These are phyloP conservation scores for Cardiospermum halicacabum DNA, from an alignment of 345 rosid genomes.

Conservation along the genomic window DNA sequence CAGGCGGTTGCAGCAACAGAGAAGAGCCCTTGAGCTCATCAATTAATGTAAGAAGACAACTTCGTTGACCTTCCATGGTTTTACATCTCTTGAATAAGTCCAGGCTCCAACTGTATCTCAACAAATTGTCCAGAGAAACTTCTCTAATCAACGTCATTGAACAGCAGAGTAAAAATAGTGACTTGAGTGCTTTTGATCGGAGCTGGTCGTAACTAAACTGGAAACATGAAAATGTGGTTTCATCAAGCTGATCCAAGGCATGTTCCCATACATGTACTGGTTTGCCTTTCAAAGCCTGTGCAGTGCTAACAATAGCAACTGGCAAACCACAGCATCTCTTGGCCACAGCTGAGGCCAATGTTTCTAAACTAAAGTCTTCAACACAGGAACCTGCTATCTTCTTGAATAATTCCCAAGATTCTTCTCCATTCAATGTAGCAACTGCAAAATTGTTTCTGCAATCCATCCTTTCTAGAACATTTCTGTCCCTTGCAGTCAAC, in stretches of 20 bases:
- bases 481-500: constrained; percentile 19
- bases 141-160: neutral
- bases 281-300: neutral
- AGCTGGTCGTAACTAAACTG: constrained; percentile 23
- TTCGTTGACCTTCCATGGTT: no score
- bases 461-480: constrained; percentile 18
- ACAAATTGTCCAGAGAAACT: no score
- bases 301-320: neutral
- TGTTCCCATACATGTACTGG: neutral
- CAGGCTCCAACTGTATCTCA: no score
- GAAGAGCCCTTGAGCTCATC: no score
- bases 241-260: neutral
- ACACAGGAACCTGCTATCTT: constrained; percentile 12
- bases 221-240: neutral
- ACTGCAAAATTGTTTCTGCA: constrained; percentile 7
- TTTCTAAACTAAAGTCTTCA: neutral
- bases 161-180: constrained; percentile 24
- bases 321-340: constrained; percentile 8
- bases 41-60: no score
- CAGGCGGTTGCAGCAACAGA: no score
- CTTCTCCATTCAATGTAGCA: constrained; percentile 1
- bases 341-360: constrained; percentile 12
- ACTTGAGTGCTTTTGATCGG: constrained; percentile 15
- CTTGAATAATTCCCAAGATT: constrained; percentile 25
- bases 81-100: no score